Percentiles rank a stretch among this genome's conserved stretches.
phyloP scores from a whole-genome alignment of 2,329 filamentous ascomycete species.

The Aspergillus alliaceus region DNA sequence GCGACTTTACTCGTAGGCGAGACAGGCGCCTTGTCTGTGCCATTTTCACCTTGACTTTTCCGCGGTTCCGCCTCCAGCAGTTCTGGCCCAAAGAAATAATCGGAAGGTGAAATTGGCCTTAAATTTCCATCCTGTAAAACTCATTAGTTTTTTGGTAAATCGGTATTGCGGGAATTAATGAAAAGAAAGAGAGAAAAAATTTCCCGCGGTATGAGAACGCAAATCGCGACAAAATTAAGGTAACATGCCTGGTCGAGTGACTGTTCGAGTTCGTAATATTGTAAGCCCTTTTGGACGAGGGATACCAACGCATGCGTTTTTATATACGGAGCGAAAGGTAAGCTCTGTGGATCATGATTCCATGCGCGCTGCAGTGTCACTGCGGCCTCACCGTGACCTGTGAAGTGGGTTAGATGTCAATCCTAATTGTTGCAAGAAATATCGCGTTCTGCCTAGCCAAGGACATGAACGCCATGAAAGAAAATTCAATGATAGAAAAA shows the following conservation, averaged over 20 bases:
- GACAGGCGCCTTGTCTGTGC: conserved; percentile 31
- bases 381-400: conserved; percentile 60
- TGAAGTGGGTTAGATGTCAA: conserved; percentile 10
- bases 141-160: conserved; percentile 12
- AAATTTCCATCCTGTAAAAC: conserved; percentile 38
- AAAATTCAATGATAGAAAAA: conserved; percentile 8
- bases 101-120: conserved; percentile 34
- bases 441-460: not conserved
- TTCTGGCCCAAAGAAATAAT: conserved; percentile 50
- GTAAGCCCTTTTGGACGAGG: conserved; percentile 64
- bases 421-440: not conserved
- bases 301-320: conserved; percentile 60
- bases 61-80: conserved; percentile 33
- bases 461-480: not conserved
- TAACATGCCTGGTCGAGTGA: conserved; percentile 49
- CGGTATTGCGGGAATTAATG: not conserved
- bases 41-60: conserved; percentile 26
- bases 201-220: not conserved
- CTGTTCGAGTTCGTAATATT: conserved; percentile 52
- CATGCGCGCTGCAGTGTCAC: conserved; percentile 62
- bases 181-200: conserved; percentile 6
- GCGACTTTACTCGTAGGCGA: conserved; percentile 34
- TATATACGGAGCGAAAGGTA: conserved; percentile 62
- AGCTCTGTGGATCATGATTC: conserved; percentile 60
- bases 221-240: not conserved